Base-by-base conservation (phyloP, 352 stramenopile genomes). In the Globisporangium yorkense region DNA sequence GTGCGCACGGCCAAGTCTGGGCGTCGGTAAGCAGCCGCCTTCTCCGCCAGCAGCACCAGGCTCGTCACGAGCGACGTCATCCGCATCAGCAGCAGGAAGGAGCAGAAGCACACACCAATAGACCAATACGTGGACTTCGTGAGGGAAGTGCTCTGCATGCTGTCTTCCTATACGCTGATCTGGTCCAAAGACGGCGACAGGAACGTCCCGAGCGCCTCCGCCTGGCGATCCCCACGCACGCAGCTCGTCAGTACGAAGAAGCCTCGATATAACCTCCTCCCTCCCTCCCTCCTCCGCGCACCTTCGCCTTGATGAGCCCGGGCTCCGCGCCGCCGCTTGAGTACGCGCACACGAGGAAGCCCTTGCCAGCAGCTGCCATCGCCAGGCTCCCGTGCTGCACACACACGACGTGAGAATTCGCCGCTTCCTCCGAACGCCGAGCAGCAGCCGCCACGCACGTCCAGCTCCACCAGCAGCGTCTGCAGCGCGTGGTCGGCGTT, bases 281-380 rank as follows among this genome's bases (percentile, higher is more conserved):
- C 37, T 39, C 21, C 3, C 16, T 29, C 7, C 18, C 31, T 18
- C 49, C 5, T 27, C 18, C 29, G 27, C 58, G 12, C 27, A 89
- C 80, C 74, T 91, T 92, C 21, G 74, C 70, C 62, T 94, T 94
- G 50, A 94, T 70, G 21, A 89, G 59, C 51, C 84, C 84, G 27
- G 76, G 61, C 10, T 77, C 75, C 1, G 75, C 68, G 39, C 84
- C 69, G 9, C 66, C 74, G 53, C 64, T 69, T 33, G 83, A 88
- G 67, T 92, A 90, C 3, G 80, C 83, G 65, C 83, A 92, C 0
- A 94, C 62, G 24, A 94, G 58, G 56, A 93, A 94, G 57, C 63
- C 74, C 54, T 87, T 85, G 33, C 83, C 79, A 1, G 78, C 80
- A 18, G 80, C 59, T 2, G 79, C 76, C 51, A 93, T 85, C 20